Evolutionary conservation across 768 basidiomycete species (phyloP), one percentile per base, ranked within the genome.

Genomic region (Boletus insuetus): DNA sequence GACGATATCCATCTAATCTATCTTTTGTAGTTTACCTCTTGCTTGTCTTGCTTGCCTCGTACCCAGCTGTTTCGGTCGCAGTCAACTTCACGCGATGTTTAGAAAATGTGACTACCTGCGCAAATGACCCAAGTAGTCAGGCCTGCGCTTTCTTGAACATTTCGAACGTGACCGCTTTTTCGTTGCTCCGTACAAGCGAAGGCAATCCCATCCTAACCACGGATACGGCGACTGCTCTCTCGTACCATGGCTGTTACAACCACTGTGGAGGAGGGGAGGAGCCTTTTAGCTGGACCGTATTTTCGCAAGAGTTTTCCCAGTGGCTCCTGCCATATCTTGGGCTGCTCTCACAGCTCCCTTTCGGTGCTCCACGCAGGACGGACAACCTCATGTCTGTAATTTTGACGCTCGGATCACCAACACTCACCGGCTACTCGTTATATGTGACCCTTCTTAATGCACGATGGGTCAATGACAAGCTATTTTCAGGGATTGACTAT

Each of bases 281-380:
- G 9, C 17, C 57, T 13, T 70, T 68, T n/a, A 32, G n/a, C 13
- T 68, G 66, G 66, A n/a, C 19, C 2, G 32, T 22, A 4, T 70
- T 68, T 46, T 46, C 69, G 0, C 75, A 76, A 44, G 67, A 76
- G 44, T 79, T 75, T 58, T 67, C 70, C 10, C 59, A 77, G 0
- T 81, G 79, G 80, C 66, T 81, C 3, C 52, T 81, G 7, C 80
- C 80, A 8, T 79, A 77, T 70, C 71, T 81, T 13, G 77, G 79
- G 1, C 56, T 81, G 9, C 64, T 81, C 19, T 78, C 79, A 0
- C 79, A 79, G 45, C 73, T 81, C n/a, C 80, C 79, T 0, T 81
- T 79, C 24, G 78, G 78, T 9, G 69, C 74, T 31, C 66, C 58
- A 12, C 71, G 72, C 48, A 72, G 63, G 26, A 57, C 69, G n/a